Base-by-base conservation (phyloP, 305 asterid species). In the Fraxinus velutina region DNA sequence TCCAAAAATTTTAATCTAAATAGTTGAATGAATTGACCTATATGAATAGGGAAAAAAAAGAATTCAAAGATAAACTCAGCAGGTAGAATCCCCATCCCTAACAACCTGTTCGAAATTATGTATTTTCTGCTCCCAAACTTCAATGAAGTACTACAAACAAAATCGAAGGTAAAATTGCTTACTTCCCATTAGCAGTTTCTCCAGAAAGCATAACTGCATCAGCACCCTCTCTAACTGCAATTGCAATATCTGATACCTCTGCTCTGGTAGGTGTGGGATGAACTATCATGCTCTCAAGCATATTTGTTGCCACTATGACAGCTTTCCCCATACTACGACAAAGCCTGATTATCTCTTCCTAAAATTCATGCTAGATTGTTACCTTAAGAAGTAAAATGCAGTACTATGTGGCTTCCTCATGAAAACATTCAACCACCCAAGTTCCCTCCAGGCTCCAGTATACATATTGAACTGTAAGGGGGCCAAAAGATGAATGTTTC, bases 131-230 rank as follows among this genome's bases (percentile, higher is more conserved):
- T 19, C 27, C 24, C 21, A 57, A 57, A 57, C 68, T 57, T 57
- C 68, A 57, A 19, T 19, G 2, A 64, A 64, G 17, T 64, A 10
- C 73, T 64, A 64, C 68, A 64, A 33, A 29, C 55, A 79, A 76
- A 34, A 68, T n/a, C 15, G 78, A 74, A 34, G 75, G 47, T 75
- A 80, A 73, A 22, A 77, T 27, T 33, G 85, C 97, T 91, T 85
- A 95, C 99, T 91, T 95, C 82, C 99, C 99, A 50, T 95, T 97
- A 34, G 99, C 99, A 77, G 99, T 95, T 93, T 95, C 99, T 85
- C 99, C 99, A 36, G 99, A 95, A 87, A 93, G 99, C 99, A 95
- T 95, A 85, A 95, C 93, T 19, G 98, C 98, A 86, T 95, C 99
- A 34, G 99, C 93, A 66, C 99, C 97, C 81, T 95, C 99, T 88